Evolutionary conservation across 108 stramenopile genomes (phyloP).

Genomic region (Skeletonema costatum): DNA sequence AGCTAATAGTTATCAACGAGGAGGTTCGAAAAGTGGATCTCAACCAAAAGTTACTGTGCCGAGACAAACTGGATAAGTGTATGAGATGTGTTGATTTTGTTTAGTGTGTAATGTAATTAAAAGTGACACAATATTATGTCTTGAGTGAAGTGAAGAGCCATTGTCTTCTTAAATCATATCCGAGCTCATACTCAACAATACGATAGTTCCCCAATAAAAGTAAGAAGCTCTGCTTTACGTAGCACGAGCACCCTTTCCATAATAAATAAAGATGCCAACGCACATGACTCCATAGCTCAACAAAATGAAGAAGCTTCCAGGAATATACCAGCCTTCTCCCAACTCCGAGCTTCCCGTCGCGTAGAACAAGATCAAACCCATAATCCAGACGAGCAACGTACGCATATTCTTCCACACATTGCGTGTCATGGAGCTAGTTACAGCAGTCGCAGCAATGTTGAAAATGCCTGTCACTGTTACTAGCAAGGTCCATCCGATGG

Average conservation of each 20-base stretch:
- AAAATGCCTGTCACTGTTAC: slow-evolving; percentile 49
- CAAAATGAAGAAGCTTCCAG: slow-evolving; percentile 29
- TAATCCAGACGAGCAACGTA: slow-evolving; percentile 44
- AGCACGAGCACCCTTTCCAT: slow-evolving; percentile 11
- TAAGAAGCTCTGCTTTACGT: no score
- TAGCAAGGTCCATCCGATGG: slow-evolving; percentile 16
- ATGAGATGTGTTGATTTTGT: not conserved
- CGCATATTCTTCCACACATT: slow-evolving; percentile 62
- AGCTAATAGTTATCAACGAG: slow-evolving; percentile 39
- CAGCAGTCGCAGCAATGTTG: slow-evolving; percentile 54
- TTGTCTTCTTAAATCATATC: no score
- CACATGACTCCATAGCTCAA: slow-evolving; percentile 27
- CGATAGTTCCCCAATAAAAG: no score
- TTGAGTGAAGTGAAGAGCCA: not conserved
- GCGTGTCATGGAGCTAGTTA: slow-evolving; percentile 57
- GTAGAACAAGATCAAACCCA: slow-evolving; percentile 45
- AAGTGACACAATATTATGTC: not conserved
- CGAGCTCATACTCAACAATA: no score
- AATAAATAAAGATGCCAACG: slow-evolving; percentile 36
- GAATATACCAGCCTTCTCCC: slow-evolving; percentile 39
- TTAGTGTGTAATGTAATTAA: not conserved
- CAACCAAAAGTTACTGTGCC: not conserved
- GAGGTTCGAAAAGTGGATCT: not conserved
- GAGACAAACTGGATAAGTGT: not conserved
- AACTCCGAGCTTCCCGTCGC: slow-evolving; percentile 1